These are phyloP conservation scores for Rhytidiadelphus loreus DNA, from an alignment of 225 moss, liverwort and hornwort species.

Conservation along the genomic window DNA sequence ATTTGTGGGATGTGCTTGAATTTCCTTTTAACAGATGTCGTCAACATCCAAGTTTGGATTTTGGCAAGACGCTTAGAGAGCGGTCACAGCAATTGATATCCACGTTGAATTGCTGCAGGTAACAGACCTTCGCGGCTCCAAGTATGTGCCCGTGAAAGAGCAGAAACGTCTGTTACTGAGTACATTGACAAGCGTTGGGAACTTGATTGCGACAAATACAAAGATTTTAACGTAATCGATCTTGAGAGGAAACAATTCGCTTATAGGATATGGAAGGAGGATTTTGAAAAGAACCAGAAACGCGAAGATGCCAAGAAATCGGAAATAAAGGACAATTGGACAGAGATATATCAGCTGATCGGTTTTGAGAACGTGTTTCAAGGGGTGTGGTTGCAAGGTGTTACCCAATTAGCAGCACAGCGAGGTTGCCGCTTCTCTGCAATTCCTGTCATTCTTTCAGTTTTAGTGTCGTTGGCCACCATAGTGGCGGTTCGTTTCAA, in stretches of 20 bases:
- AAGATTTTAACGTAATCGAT: fast-evolving
- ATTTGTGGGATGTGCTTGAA: background rate
- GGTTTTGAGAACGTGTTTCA: background rate
- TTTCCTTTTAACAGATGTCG: background rate
- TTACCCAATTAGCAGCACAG: background rate
- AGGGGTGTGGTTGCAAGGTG: background rate
- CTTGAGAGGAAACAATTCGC: background rate
- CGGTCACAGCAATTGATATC: background rate
- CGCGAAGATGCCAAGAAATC: background rate
- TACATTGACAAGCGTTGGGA: background rate
- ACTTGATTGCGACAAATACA: background rate
- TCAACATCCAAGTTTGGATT: background rate
- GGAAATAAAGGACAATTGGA: background rate
- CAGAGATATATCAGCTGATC: background rate
- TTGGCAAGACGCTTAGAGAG: background rate
- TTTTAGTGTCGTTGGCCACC: background rate
- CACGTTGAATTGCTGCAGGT: background rate
- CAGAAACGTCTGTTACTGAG: background rate
- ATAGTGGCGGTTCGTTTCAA: background rate
- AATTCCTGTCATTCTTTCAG: background rate
- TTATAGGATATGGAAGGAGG: background rate
- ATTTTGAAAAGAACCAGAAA: background rate
- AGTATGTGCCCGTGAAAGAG: background rate
- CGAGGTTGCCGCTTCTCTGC: background rate
- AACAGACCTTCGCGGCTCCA: background rate